A percentile compares a stretch with the other conserved stretches of the same genome.
Evolutionary conservation across 257 asterid genomes (phyloP).

Genomic region (Oldenlandia corymbosa): DNA sequence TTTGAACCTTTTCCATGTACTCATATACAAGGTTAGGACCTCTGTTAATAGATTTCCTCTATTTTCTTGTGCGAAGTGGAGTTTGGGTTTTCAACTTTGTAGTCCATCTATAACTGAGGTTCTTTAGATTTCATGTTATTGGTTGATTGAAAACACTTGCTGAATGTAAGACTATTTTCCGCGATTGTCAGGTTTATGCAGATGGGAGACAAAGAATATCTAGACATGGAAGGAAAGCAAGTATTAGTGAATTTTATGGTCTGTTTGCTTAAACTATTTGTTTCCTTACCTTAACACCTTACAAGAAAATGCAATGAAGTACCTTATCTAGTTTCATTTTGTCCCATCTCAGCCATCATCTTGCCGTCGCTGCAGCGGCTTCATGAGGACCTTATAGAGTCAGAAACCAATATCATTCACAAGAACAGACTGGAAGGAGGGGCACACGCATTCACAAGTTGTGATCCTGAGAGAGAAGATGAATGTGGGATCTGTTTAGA

Average conservation of each 20-base stretch:
- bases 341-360: conserved; percentile 56
- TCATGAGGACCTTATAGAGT: conserved; percentile 51
- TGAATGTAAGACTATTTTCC: neutral
- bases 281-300: neutral
- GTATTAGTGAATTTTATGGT: conserved; percentile 78
- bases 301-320: neutral
- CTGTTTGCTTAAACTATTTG: conserved; percentile 16
- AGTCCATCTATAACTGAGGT: neutral
- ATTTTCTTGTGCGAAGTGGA: too few relatives aligned
- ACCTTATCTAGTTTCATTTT: conserved; percentile 2
- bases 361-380: conserved; percentile 78
- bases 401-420: conserved; percentile 17
- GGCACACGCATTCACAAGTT: conserved; percentile 16
- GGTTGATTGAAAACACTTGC: conserved; percentile 7
- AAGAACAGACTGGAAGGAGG: conserved; percentile 41
- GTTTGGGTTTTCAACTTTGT: neutral
- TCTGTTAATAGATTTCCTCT: conserved; percentile 11
- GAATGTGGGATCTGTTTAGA: conserved; percentile 87
- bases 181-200: conserved; percentile 57
- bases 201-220: conserved; percentile 69
- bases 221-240: conserved; percentile 65
- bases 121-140: neutral
- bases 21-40: conserved; percentile 58
- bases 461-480: conserved; percentile 54
- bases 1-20: conserved; percentile 58